A percentile compares a stretch with the other conserved stretches of the same genome.
Evolutionary conservation across 1,139 yeast species (phyloP).

Genomic region (Yamadazyma membranifaciens): DNA sequence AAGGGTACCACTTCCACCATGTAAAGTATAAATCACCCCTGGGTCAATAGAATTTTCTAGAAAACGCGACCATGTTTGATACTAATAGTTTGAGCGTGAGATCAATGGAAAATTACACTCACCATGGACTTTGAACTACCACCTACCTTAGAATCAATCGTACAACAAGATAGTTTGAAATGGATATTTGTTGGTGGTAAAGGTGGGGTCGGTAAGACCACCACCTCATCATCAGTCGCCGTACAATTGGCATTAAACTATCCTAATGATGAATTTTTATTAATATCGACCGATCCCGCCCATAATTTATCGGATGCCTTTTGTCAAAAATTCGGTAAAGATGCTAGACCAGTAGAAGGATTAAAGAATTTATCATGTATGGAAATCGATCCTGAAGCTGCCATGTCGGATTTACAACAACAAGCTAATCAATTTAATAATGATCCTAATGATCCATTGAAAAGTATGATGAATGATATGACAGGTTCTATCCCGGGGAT

Average conservation of each 20-base stretch:
- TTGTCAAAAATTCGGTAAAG: conserved; percentile 96
- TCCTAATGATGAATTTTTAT: conserved; percentile 75
- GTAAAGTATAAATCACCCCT: no score
- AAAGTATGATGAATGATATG: conserved; percentile 81
- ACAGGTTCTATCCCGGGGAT: conserved; percentile 97
- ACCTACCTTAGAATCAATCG: conserved; percentile 65
- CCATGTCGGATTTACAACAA: conserved; percentile 83
- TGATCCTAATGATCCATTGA: conserved; percentile 60
- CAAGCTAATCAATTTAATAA: conserved; percentile 55
- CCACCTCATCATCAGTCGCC: conserved; percentile 93
- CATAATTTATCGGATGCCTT: conserved; percentile 96
- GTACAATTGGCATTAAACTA: conserved; percentile 83
- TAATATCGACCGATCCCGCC: conserved; percentile 97
- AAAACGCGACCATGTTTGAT: no score
- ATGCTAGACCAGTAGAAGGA: conserved; percentile 91
- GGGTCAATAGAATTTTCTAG: neutral
- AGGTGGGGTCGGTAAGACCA: conserved; percentile 99
- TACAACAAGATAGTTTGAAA: conserved; percentile 68
- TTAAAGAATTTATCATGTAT: conserved; percentile 85
- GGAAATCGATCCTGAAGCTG: conserved; percentile 97
- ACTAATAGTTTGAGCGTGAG: conserved; percentile 4
- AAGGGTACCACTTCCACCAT: no score
- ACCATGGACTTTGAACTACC: conserved; percentile 52
- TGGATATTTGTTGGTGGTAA: conserved; percentile 99
- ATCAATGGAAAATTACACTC: no score